These are phyloP conservation scores for Darksidea phi DNA, from an alignment of 495 filamentous ascomycete genomes.

Conservation along the genomic window DNA sequence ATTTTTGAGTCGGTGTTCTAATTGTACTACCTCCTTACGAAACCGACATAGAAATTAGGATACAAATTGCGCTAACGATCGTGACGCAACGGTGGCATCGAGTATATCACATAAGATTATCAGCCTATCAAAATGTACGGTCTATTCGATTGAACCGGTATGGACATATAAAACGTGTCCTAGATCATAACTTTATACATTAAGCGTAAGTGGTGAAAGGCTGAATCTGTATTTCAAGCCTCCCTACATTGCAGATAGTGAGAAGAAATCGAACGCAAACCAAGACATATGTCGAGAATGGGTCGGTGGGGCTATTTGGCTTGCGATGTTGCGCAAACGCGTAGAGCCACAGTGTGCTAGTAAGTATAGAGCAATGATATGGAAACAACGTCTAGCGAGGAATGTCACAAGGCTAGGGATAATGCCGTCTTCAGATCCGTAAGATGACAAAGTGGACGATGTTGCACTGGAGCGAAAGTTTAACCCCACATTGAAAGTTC, in stretches of 20 bases:
- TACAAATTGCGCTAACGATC: too few species aligned
- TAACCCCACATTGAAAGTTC: too few species aligned
- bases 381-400: too few species aligned
- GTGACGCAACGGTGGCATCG: constrained; percentile 1
- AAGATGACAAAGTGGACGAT: too few species aligned
- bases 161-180: constrained; percentile 14
- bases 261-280: background rate
- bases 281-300: background rate
- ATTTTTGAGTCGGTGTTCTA: constrained; percentile 11
- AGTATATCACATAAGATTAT: constrained; percentile 25
- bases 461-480: too few species aligned
- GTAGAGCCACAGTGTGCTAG: background rate
- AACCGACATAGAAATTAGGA: too few species aligned
- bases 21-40: too few species aligned
- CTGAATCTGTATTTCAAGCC: background rate
- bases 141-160: constrained; percentile 12
- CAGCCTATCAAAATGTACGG: constrained; percentile 31
- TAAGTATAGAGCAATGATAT: too few species aligned
- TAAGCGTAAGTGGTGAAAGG: background rate
- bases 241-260: too few species aligned
- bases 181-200: background rate
- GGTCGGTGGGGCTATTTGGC: background rate
- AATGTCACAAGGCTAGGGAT: too few species aligned
- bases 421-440: too few species aligned
- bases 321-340: background rate